Conservation (phyloP, 495 filamentous ascomycete genomes). For the Aspergillus kassunensis region DNA sequence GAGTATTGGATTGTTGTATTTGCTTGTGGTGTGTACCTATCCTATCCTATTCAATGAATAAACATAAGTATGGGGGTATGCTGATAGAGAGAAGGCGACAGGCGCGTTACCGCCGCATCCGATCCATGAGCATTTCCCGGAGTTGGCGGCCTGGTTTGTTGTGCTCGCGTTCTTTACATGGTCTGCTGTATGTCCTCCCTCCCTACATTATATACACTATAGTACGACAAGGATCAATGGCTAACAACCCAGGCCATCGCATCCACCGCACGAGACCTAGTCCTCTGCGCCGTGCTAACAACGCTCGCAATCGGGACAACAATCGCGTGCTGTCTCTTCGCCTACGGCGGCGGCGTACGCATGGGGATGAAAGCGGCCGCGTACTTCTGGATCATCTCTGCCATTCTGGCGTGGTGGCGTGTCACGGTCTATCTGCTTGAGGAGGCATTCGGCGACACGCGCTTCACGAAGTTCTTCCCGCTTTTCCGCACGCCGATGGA, state of each 20-base stretch:
- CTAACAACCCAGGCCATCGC: constrained; percentile 1
- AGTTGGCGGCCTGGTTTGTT: not conserved
- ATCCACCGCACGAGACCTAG: not conserved
- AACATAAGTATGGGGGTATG: not conserved
- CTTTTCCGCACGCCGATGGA: not conserved
- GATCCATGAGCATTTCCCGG: not conserved
- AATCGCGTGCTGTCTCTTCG: constrained; percentile 1
- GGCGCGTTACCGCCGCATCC: not conserved
- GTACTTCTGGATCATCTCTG: constrained; percentile 2
- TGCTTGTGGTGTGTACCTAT: not conserved
- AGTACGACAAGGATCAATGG: not conserved
- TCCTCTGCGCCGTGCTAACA: not conserved
- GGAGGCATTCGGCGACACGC: not conserved
- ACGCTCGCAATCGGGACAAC: not conserved
- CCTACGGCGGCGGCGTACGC: not conserved
- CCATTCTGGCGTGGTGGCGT: not conserved
- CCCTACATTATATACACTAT: not conserved
- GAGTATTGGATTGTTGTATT: constrained; percentile 2
- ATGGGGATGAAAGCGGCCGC: not conserved
- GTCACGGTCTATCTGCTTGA: not conserved
- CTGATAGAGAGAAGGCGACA: not conserved
- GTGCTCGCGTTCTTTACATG: not conserved
- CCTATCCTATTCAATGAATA: not conserved
- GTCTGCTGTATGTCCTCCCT: not conserved
- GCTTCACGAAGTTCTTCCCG: not conserved